Conservation (phyloP, 495 filamentous ascomycete species). For the Penicillium egyptiacum region DNA sequence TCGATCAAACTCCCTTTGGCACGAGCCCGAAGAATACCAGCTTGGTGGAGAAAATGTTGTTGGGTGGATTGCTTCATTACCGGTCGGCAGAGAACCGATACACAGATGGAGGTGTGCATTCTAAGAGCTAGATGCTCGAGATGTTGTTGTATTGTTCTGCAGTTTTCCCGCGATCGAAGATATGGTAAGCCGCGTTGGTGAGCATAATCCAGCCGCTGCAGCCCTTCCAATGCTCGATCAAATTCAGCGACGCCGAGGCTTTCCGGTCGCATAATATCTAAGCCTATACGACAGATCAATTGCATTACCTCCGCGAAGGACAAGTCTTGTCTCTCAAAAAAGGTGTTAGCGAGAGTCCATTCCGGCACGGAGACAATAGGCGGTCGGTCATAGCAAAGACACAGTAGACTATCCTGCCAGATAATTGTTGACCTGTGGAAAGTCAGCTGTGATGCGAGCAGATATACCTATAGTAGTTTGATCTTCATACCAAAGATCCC, state of each 20-base stretch:
- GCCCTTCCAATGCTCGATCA: constrained; percentile 20
- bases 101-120: constrained; percentile 35
- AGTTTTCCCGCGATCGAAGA: constrained; percentile 24
- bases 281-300: constrained; percentile 27
- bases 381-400: constrained; percentile 38
- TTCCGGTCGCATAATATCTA: constrained; percentile 27
- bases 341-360: constrained; percentile 5
- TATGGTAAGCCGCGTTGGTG: constrained; percentile 22
- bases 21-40: constrained; percentile 23
- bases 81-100: constrained; percentile 38
- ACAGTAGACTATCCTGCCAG: constrained; percentile 42
- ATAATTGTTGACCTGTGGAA: constrained; percentile 27
- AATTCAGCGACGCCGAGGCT: constrained; percentile 7
- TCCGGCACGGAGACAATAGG: constrained; percentile 31
- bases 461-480: no score
- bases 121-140: constrained; percentile 39
- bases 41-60: constrained; percentile 5
- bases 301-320: constrained; percentile 36
- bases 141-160: constrained; percentile 34
- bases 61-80: constrained; percentile 28
- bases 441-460: no score
- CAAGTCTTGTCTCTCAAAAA: constrained; percentile 11
- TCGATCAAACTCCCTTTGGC: constrained; percentile 34
- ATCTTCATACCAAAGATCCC: not conserved
- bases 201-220: constrained; percentile 28